Conservation (phyloP, 2,329 filamentous ascomycete species). For the Claviceps digitariae region DNA sequence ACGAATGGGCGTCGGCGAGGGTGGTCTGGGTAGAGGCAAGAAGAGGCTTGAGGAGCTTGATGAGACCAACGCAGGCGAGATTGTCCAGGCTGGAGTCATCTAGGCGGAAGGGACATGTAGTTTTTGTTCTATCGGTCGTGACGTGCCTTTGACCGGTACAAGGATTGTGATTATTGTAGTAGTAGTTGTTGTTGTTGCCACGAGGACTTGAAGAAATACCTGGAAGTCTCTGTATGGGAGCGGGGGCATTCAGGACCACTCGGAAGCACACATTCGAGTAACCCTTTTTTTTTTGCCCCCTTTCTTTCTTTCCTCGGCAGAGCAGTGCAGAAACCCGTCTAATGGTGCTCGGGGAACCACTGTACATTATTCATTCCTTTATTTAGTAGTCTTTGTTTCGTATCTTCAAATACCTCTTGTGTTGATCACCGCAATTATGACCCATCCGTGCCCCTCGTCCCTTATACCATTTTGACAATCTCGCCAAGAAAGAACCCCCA, state of each 20-base stretch:
- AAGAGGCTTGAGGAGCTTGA: slow-evolving; percentile 44
- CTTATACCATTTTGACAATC: too few species aligned
- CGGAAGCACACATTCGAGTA: background rate
- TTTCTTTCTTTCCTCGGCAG: background rate
- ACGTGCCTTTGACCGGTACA: background rate
- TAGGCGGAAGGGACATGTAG: slow-evolving; percentile 13
- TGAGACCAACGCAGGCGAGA: slow-evolving; percentile 44
- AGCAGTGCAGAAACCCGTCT: background rate
- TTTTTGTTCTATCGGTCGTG: background rate
- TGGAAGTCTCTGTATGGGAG: too few species aligned
- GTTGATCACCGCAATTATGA: too few species aligned
- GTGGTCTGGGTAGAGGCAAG: slow-evolving; percentile 47
- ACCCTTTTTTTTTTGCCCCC: background rate
- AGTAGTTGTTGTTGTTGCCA: too few species aligned
- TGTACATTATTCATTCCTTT: background rate
- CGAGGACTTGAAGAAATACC: background rate
- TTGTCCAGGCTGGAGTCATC: slow-evolving; percentile 43
- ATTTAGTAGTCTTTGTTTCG: background rate
- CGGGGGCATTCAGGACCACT: too few species aligned
- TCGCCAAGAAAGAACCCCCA: too few species aligned
- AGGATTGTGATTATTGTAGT: background rate
- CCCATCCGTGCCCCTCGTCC: too few species aligned
- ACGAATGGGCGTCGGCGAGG: slow-evolving; percentile 90
- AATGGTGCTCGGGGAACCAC: background rate
- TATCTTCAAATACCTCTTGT: too few species aligned